Percentiles rank a stretch among this genome's conserved stretches.
Evolutionary conservation across 768 basidiomycete species (phyloP).

Genomic region (Gymnopilus dilepis): DNA sequence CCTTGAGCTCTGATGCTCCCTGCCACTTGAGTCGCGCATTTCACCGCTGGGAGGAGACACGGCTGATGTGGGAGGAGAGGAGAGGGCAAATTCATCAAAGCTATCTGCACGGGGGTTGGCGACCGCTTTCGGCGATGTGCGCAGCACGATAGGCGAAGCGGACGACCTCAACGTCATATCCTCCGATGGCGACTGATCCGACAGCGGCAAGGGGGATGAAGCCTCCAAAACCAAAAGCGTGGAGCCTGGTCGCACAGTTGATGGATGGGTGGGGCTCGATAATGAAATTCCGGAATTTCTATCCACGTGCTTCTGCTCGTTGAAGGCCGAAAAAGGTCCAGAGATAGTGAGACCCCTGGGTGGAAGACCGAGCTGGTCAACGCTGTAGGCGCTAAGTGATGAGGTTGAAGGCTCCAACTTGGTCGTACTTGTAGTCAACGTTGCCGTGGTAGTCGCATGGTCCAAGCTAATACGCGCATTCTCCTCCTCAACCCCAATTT

Average conservation of each 20-base stretch:
- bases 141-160: neutral
- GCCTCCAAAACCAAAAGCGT: neutral
- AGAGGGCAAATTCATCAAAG: neutral
- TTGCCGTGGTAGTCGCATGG: constrained; percentile 20
- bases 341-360: neutral
- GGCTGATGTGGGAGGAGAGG: neutral
- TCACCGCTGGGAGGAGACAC: neutral
- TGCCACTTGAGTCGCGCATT: constrained; percentile 7
- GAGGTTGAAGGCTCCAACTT: neutral
- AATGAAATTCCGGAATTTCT: neutral
- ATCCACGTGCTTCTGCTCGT: constrained; percentile 3
- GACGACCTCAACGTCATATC: constrained; percentile 3
- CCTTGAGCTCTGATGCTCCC: constrained; percentile 4
- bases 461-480: neutral
- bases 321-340: neutral
- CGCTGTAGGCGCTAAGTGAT: neutral
- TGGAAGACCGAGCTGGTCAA: neutral
- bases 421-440: constrained; percentile 7
- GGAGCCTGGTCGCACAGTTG: constrained; percentile 2
- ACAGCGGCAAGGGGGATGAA: constrained; percentile 1
- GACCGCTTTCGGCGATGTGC: constrained; percentile 2
- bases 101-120: neutral
- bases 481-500: constrained; percentile 12
- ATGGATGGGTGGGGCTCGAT: neutral
- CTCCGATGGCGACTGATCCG: constrained; percentile 3